Percentiles rank a stretch among this genome's conserved stretches.
Conservation (phyloP, 2,329 filamentous ascomycete species). For the Truncatella angustata region DNA sequence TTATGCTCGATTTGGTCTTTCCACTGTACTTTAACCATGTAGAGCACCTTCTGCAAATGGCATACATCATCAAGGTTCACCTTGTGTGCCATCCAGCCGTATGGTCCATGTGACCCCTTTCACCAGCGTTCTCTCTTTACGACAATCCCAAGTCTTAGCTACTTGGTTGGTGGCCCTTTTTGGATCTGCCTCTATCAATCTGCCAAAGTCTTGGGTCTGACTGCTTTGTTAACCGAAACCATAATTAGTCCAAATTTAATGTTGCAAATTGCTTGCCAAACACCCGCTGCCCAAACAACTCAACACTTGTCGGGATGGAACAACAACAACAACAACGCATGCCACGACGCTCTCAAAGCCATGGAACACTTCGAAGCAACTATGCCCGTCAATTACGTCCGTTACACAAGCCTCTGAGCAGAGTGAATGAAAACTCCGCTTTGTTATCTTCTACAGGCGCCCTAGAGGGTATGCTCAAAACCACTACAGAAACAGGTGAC, state of each 20-base stretch:
- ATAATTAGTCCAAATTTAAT: conserved; percentile 2
- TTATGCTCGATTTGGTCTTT: background rate
- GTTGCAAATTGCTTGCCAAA: background rate
- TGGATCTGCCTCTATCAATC: conserved; percentile 6
- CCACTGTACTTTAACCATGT: background rate
- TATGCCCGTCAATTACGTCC: conserved; percentile 21
- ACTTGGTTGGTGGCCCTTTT: conserved; percentile 4
- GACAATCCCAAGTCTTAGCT: background rate
- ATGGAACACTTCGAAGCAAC: conserved; percentile 27
- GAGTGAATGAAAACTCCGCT: conserved; percentile 40
- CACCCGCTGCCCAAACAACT: background rate
- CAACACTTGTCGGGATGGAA: background rate
- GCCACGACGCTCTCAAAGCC: conserved; percentile 29
- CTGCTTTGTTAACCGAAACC: conserved; percentile 5
- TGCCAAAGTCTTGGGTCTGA: conserved; percentile 3
- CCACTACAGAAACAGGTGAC: conserved; percentile 64
- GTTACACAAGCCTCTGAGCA: conserved; percentile 39
- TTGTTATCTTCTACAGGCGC: conserved; percentile 50
- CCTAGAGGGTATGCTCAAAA: conserved; percentile 64
- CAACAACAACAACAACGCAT: conserved; percentile 18
- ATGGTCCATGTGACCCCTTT: background rate
- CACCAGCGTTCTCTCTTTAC: background rate
- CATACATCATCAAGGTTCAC: too few relatives aligned
- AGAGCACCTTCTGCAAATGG: too few relatives aligned
- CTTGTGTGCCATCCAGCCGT: background rate